Percentiles rank a stretch among this genome's conserved stretches.
Conservation (phyloP, 75 land plant genomes). For the Picea sitchensis region DNA sequence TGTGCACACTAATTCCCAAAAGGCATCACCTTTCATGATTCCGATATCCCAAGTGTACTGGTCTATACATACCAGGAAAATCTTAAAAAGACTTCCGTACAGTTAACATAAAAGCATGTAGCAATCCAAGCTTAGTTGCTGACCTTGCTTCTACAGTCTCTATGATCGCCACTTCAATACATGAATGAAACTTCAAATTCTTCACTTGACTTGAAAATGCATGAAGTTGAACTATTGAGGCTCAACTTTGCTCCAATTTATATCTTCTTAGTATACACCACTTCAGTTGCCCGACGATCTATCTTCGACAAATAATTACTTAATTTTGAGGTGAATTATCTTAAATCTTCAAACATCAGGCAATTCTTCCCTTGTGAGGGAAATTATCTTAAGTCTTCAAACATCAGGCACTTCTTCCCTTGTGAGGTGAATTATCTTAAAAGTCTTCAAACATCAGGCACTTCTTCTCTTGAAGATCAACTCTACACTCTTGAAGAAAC, state of each 20-base stretch:
- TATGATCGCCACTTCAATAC: slow-evolving; percentile 15
- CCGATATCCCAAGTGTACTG: slow-evolving; percentile 3
- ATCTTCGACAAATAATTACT: slow-evolving; percentile 8
- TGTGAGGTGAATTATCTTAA: slow-evolving; percentile 11
- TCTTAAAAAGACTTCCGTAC: slow-evolving; percentile 10
- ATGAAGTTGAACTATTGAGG: neutral
- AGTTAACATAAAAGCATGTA: slow-evolving; percentile 7
- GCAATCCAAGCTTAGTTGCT: slow-evolving; percentile 16
- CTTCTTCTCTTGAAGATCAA: slow-evolving; percentile 5
- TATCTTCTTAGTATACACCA: slow-evolving; percentile 10
- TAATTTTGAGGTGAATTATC: slow-evolving; percentile 10
- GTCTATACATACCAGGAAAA: slow-evolving; percentile 9
- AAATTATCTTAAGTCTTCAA: slow-evolving; percentile 15
- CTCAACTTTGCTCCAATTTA: slow-evolving; percentile 5
- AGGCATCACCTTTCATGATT: slow-evolving; percentile 5
- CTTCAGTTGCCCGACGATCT: slow-evolving; percentile 9
- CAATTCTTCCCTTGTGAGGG: slow-evolving; percentile 8
- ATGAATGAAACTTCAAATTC: slow-evolving; percentile 11
- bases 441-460: slow-evolving; percentile 13
- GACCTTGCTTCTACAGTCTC: slow-evolving; percentile 13
- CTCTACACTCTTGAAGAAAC: slow-evolving; percentile 10
- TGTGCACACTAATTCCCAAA: slow-evolving; percentile 8
- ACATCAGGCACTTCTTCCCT: slow-evolving; percentile 5
- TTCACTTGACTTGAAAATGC: slow-evolving; percentile 8
- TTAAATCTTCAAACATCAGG: slow-evolving; percentile 12